Conservation (phyloP, 352 stramenopile genomes). For the Pythium brachiatum region DNA sequence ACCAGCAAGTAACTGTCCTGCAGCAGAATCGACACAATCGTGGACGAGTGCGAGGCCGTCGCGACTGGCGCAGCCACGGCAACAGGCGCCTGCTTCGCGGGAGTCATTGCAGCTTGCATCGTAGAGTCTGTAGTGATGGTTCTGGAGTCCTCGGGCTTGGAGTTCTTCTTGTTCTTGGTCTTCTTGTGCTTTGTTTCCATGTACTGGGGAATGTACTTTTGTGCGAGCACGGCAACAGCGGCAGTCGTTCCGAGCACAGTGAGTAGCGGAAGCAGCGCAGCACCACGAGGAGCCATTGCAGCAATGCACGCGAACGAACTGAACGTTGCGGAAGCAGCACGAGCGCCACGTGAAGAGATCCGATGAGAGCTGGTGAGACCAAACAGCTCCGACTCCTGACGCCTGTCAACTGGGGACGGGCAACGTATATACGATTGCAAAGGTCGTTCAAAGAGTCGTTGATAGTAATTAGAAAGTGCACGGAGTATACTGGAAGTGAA, state of each 20-base stretch:
- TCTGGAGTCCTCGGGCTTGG: too few relatives aligned
- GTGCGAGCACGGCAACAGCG: slow-evolving; percentile 29
- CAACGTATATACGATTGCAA: not conserved
- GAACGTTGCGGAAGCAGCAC: not conserved
- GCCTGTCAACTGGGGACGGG: not conserved
- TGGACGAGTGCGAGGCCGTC: slow-evolving; percentile 20
- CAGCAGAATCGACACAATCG: slow-evolving; percentile 41
- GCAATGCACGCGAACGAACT: slow-evolving; percentile 8
- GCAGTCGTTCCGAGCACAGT: slow-evolving; percentile 35
- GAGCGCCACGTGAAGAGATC: not conserved
- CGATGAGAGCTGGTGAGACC: not conserved
- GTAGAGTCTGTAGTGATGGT: not conserved
- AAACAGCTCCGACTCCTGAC: slow-evolving; percentile 4
- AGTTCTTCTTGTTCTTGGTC: not conserved
- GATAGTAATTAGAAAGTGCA: too few relatives aligned
- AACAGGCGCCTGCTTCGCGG: not conserved
- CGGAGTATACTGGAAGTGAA: too few relatives aligned
- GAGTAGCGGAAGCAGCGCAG: slow-evolving; percentile 34
- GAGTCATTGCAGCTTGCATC: not conserved
- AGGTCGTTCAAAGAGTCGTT: not conserved
- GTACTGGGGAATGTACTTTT: slow-evolving; percentile 25
- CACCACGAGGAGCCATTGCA: slow-evolving; percentile 28
- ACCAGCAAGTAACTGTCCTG: slow-evolving; percentile 50
- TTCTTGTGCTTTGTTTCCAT: slow-evolving; percentile 28
- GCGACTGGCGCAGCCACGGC: not conserved